phyloP scores from a whole-genome alignment of 495 filamentous ascomycete genomes.

The Penicillium manginii region DNA sequence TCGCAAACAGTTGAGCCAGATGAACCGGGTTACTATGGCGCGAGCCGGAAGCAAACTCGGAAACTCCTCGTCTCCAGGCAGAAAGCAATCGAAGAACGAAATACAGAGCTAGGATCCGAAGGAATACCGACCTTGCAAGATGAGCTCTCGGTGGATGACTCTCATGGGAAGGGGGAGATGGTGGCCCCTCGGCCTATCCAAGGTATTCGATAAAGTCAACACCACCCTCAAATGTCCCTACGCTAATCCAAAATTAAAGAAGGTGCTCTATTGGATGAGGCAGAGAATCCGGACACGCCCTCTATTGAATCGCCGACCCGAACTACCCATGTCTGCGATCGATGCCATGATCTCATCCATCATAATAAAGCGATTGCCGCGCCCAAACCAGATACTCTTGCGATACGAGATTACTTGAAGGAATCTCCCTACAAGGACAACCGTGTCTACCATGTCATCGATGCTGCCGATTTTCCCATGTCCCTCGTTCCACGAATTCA shows the following conservation, averaged over 20 bases:
- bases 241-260: slow-evolving; percentile 23
- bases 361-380: slow-evolving; percentile 71
- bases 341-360: slow-evolving; percentile 82
- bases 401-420: slow-evolving; percentile 77
- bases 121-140: slow-evolving; percentile 14
- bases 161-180: neutral
- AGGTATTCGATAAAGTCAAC: slow-evolving; percentile 16
- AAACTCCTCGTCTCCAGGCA: slow-evolving; percentile 43
- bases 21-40: slow-evolving; percentile 76
- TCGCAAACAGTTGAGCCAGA: slow-evolving; percentile 70
- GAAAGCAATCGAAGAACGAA: slow-evolving; percentile 43
- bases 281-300: slow-evolving; percentile 30
- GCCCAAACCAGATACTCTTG: slow-evolving; percentile 73
- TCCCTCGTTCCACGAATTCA: slow-evolving; percentile 74
- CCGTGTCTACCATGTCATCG: slow-evolving; percentile 95
- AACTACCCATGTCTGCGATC: slow-evolving; percentile 66
- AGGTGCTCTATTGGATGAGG: slow-evolving; percentile 42
- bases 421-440: slow-evolving; percentile 86
- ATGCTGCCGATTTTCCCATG: slow-evolving; percentile 96
- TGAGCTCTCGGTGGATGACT: neutral
- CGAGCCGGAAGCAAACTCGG: slow-evolving; percentile 52
- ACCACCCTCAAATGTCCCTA: neutral
- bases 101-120: slow-evolving; percentile 15
- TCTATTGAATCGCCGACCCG: slow-evolving; percentile 22
- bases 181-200: slow-evolving; percentile 24